phyloP scores from a whole-genome alignment of 352 stramenopile species.

The Pythium sukuiense region DNA sequence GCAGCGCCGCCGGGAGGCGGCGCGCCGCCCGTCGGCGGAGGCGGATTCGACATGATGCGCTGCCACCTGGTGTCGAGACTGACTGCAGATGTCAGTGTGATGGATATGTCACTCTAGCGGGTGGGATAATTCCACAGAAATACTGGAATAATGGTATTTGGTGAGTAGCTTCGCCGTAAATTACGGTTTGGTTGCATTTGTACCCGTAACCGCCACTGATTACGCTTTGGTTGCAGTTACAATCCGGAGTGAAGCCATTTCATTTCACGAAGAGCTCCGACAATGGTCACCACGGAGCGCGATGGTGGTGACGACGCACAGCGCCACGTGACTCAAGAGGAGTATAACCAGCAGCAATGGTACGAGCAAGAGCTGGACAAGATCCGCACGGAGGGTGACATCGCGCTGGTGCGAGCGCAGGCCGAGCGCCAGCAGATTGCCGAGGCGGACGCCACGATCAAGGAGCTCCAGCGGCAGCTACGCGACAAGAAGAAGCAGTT shows the following conservation, averaged over 20 bases:
- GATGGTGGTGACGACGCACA: neutral
- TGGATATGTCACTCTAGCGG: neutral
- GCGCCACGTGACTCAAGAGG: conserved; percentile 4
- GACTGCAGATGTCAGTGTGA: neutral
- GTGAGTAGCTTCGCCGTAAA: neutral
- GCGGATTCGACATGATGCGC: neutral
- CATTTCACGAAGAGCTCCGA: neutral
- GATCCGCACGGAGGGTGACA: conserved; percentile 66
- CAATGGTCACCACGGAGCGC: neutral
- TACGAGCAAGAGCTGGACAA: conserved; percentile 89
- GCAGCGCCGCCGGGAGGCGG: neutral
- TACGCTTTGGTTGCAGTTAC: neutral
- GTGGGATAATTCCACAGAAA: neutral
- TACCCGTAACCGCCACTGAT: neutral
- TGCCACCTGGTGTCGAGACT: neutral
- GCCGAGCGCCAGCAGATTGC: conserved; percentile 90
- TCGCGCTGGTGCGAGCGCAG: conserved; percentile 61
- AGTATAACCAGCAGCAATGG: conserved; percentile 24
- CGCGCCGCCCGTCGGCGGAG: neutral
- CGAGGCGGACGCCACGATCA: conserved; percentile 82
- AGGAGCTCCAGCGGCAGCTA: conserved; percentile 82
- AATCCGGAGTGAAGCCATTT: neutral
- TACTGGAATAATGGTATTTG: neutral
- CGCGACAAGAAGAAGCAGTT: conserved; percentile 85
- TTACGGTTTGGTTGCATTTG: neutral